These are phyloP conservation scores for Rhizopogon sp. DNA, from an alignment of 768 basidiomycete genomes.

Conservation along the genomic window DNA sequence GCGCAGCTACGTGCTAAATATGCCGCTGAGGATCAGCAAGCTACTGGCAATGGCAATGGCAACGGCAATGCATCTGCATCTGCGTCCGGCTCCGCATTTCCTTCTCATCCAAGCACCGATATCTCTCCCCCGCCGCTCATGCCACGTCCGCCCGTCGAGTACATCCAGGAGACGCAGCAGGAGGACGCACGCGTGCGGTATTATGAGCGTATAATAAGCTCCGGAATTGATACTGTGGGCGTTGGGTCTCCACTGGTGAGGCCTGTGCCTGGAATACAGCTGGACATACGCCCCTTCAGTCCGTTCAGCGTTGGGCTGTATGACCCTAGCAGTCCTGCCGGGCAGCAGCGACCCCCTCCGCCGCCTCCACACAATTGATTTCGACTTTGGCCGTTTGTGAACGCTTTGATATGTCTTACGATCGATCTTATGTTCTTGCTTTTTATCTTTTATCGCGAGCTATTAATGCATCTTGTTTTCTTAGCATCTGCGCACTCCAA, in stretches of 20 bases:
- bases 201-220: conserved; percentile 18
- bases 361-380: conserved; percentile 6
- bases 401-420: too few relatives aligned
- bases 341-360: background rate
- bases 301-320: conserved; percentile 39
- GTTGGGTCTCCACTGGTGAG: conserved; percentile 10
- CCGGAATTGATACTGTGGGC: conserved; percentile 23
- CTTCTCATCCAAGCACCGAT: conserved; percentile 4
- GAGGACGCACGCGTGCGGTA: conserved; percentile 57
- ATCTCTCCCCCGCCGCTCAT: conserved; percentile 58
- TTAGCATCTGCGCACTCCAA: background rate
- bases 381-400: background rate
- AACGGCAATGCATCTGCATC: conserved; percentile 9
- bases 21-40: conserved; percentile 45
- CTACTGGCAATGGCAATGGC: conserved; percentile 24
- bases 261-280: conserved; percentile 4
- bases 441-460: background rate
- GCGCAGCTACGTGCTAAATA: conserved; percentile 60
- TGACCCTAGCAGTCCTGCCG: conserved; percentile 7
- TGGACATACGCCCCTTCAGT: conserved; percentile 43
- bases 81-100: conserved; percentile 16
- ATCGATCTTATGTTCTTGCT: background rate
- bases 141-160: conserved; percentile 74
- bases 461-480: background rate
- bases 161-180: conserved; percentile 78